Percentiles rank a stretch among this genome's conserved stretches.
Evolutionary conservation across 345 rosid species (phyloP).

Genomic region (Rhodamnia rubescens): DNA sequence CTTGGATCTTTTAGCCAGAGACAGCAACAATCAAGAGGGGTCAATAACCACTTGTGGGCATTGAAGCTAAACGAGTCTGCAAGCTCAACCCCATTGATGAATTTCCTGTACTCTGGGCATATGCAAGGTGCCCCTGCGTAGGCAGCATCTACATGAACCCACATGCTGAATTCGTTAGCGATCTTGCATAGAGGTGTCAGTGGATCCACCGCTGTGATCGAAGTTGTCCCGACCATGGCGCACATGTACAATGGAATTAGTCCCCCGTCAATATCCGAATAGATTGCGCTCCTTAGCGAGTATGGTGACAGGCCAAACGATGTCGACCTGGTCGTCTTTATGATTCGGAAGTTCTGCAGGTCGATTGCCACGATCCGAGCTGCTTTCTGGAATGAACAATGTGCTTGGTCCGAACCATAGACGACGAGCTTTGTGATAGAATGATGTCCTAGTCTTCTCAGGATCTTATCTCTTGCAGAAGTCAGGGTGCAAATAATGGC

Average conservation of each 20-base stretch:
- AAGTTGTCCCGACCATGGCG: constrained; percentile 24
- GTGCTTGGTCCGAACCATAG: constrained; percentile 34
- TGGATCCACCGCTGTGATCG: constrained; percentile 22
- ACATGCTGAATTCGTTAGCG: constrained; percentile 6
- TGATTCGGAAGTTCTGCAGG: constrained; percentile 22
- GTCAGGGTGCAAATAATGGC: constrained; percentile 20
- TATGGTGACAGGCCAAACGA: constrained; percentile 4
- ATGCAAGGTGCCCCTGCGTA: constrained; percentile 34
- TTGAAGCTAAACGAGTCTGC: constrained; percentile 39
- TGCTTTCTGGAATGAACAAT: constrained; percentile 15
- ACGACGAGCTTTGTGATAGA: constrained; percentile 15
- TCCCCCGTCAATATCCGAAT: neutral
- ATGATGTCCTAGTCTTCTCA: constrained; percentile 1
- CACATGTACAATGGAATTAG: constrained; percentile 18
- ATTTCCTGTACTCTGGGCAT: constrained; percentile 39
- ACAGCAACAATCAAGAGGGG: constrained; percentile 39
- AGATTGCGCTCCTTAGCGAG: neutral
- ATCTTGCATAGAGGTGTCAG: neutral
- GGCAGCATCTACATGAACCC: constrained; percentile 49
- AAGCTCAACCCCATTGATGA: constrained; percentile 29
- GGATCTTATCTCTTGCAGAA: constrained; percentile 24
- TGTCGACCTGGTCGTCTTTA: constrained; percentile 13
- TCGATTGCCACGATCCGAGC: constrained; percentile 33
- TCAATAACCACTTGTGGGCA: constrained; percentile 46
- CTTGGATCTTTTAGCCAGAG: constrained; percentile 43